Conservation (phyloP, 805 yeast species). For the Wickerhamomyces strasburgensis region DNA sequence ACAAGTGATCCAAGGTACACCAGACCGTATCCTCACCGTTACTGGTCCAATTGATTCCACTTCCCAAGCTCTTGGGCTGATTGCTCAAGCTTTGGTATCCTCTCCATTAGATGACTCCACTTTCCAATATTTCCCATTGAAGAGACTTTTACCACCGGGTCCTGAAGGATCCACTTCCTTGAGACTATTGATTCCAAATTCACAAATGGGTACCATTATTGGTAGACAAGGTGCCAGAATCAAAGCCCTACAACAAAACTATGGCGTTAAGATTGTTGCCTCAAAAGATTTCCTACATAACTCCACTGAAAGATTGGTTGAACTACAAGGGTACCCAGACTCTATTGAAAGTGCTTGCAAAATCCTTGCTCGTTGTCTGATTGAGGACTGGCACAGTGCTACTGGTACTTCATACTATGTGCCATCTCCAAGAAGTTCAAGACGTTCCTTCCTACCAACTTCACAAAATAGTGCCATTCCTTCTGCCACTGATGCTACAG, state of each 20-base stretch:
- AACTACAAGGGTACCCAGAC: slow-evolving; percentile 74
- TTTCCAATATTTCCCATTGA: slow-evolving; percentile 55
- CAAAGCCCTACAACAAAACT: slow-evolving; percentile 67
- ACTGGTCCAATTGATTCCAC: slow-evolving; percentile 68
- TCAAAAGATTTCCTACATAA: slow-evolving; percentile 78
- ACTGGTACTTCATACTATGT: slow-evolving; percentile 60
- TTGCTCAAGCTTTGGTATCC: slow-evolving; percentile 60
- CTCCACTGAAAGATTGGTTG: slow-evolving; percentile 82
- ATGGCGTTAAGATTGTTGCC: slow-evolving; percentile 76
- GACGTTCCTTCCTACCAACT: slow-evolving; percentile 5
- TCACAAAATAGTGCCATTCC: background rate
- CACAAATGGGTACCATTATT: slow-evolving; percentile 84
- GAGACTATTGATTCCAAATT: slow-evolving; percentile 73
- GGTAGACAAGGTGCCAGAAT: slow-evolving; percentile 81
- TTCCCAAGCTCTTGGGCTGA: slow-evolving; percentile 63
- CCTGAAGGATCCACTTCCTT: slow-evolving; percentile 50
- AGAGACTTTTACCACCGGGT: slow-evolving; percentile 50
- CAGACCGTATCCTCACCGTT: slow-evolving; percentile 77
- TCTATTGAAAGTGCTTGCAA: slow-evolving; percentile 53
- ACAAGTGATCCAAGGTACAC: slow-evolving; percentile 70
- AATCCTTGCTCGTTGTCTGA: slow-evolving; percentile 61
- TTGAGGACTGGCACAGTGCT: slow-evolving; percentile 68
- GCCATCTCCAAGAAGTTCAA: slow-evolving; percentile 34
- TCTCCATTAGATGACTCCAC: slow-evolving; percentile 30
- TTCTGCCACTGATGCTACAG: slow-evolving; percentile 8